phyloP scores from a whole-genome alignment of 1,284 basidiomycete genomes.

The Austroboletus niveus region DNA sequence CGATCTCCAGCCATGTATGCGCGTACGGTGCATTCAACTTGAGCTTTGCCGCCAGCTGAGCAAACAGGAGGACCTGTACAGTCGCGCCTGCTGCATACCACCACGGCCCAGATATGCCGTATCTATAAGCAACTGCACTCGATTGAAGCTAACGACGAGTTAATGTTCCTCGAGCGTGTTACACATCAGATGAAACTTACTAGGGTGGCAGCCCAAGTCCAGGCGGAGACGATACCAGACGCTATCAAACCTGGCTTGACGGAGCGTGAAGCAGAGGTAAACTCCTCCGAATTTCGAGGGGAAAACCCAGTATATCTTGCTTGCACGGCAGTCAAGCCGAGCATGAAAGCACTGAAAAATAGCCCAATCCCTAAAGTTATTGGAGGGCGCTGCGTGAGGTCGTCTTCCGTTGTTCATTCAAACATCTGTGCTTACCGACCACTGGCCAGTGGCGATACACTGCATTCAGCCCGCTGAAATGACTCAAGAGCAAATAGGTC shows the following conservation, averaged over 20 bases:
- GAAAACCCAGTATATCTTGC: conserved; percentile 72
- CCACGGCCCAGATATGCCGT: conserved; percentile 71
- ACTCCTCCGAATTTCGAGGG: conserved; percentile 74
- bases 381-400: neutral
- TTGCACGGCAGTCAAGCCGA: conserved; percentile 66
- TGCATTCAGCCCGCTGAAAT: neutral
- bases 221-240: conserved; percentile 82
- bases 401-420: neutral
- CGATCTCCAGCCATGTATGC: conserved; percentile 58
- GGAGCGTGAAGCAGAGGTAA: conserved; percentile 77
- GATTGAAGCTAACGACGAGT: conserved; percentile 58
- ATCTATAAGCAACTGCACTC: conserved; percentile 81
- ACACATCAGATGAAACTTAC: conserved; percentile 35
- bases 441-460: conserved; percentile 37
- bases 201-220: conserved; percentile 81
- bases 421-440: conserved; percentile 40
- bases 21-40: conserved; percentile 69
- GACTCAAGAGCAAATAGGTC: neutral
- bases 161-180: neutral
- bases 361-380: conserved; percentile 65
- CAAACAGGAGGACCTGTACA: conserved; percentile 73
- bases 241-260: conserved; percentile 90
- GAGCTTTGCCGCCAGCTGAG: conserved; percentile 69
- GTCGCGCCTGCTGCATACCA: conserved; percentile 74
- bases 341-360: conserved; percentile 81